Conservation (phyloP, 2,329 filamentous ascomycete genomes). For the Aspergillus pseudonomiae region DNA sequence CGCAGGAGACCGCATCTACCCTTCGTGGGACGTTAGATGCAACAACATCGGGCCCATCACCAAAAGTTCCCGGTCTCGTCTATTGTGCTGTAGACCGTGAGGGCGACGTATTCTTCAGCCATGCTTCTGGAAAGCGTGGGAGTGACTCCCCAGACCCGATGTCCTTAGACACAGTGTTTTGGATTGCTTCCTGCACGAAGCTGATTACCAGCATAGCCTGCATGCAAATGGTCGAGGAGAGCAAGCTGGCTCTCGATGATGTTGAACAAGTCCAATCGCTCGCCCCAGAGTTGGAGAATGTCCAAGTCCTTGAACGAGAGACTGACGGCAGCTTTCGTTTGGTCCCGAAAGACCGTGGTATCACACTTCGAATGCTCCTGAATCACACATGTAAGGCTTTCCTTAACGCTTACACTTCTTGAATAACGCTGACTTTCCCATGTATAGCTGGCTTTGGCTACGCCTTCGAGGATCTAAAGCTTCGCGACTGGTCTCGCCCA, state of each 20-base stretch:
- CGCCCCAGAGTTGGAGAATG: constrained; percentile 47
- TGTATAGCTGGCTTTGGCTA: constrained; percentile 59
- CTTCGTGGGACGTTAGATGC: background rate
- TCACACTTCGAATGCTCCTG: constrained; percentile 63
- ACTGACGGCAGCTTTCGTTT: constrained; percentile 34
- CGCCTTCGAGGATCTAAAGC: constrained; percentile 55
- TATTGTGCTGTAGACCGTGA: background rate
- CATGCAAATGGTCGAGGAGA: constrained; percentile 53
- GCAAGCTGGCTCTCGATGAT: constrained; percentile 47
- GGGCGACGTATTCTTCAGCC: background rate
- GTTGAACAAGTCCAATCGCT: constrained; percentile 41
- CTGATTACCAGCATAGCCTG: constrained; percentile 48
- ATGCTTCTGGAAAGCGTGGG: background rate
- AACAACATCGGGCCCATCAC: background rate
- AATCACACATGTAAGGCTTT: constrained; percentile 46
- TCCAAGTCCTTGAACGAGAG: constrained; percentile 40
- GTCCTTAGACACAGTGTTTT: constrained; percentile 63
- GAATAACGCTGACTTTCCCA: constrained; percentile 18
- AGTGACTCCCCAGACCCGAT: constrained; percentile 49
- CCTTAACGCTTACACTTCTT: background rate
- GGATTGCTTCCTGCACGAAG: constrained; percentile 59
- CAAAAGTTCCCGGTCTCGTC: background rate
- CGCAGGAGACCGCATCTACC: background rate
- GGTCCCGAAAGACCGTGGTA: constrained; percentile 50
- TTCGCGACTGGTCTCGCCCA: constrained; percentile 54